Percentiles rank a stretch among this genome's conserved stretches.
These are phyloP conservation scores for Inosperma sp. DNA, from an alignment of 768 basidiomycete genomes.

Conservation along the genomic window DNA sequence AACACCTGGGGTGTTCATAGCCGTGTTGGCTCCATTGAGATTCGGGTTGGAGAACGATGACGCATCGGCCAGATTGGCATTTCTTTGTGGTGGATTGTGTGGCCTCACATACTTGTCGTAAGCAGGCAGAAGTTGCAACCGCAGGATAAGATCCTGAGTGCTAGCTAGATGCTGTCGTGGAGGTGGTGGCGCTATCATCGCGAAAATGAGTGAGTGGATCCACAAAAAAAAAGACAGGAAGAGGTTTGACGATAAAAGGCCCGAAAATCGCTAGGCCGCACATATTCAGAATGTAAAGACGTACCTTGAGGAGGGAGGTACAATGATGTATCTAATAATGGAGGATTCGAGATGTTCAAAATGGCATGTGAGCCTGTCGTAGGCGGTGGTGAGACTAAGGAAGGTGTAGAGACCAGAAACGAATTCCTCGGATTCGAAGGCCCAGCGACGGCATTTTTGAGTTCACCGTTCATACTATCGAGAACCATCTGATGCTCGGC, in stretches of 20 bases:
- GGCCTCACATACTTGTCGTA: constrained; percentile 81
- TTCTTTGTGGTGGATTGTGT: constrained; percentile 20
- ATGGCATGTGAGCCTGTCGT: constrained; percentile 22
- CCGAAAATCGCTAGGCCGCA: neutral
- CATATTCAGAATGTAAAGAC: constrained; percentile 1
- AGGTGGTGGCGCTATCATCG: constrained; percentile 30
- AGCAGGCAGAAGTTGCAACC: constrained; percentile 65
- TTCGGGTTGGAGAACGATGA: neutral
- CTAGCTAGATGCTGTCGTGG: constrained; percentile 55
- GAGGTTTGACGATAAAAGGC: neutral
- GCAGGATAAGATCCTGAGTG: constrained; percentile 74
- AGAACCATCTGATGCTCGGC: constrained; percentile 18
- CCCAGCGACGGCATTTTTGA: constrained; percentile 57
- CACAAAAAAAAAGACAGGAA: constrained; percentile 8
- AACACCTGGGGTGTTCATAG: constrained; percentile 3
- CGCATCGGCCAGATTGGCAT: neutral
- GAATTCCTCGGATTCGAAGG: constrained; percentile 41
- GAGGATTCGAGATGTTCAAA: constrained; percentile 22
- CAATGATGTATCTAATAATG: constrained; percentile 29
- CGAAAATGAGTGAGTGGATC: neutral
- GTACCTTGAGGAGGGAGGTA: constrained; percentile 42
- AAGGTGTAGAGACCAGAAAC: constrained; percentile 19
- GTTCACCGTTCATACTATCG: constrained; percentile 33
- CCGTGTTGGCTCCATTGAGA: constrained; percentile 8
- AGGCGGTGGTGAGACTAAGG: constrained; percentile 29